A percentile compares a stretch with the other conserved stretches of the same genome.
These are phyloP conservation scores for Aspergillus panamensis DNA, from an alignment of 495 filamentous ascomycete species.

Conservation along the genomic window DNA sequence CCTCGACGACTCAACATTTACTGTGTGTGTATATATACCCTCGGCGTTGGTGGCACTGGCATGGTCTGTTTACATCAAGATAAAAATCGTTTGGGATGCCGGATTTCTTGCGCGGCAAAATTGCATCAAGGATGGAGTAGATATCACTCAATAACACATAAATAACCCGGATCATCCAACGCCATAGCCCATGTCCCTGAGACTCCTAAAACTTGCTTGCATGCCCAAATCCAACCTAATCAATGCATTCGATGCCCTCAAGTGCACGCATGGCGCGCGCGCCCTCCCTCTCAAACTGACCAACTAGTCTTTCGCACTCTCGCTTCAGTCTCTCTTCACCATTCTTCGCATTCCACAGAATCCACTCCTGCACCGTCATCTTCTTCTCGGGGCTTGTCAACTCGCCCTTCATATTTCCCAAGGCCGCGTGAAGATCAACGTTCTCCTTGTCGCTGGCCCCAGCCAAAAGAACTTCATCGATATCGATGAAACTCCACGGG, in stretches of 20 bases:
- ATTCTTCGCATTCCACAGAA: constrained; percentile 70
- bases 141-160: constrained; percentile 13
- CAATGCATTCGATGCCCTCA: constrained; percentile 65
- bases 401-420: constrained; percentile 49
- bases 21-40: constrained; percentile 11
- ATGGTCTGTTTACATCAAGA: not conserved
- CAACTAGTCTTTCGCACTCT: constrained; percentile 79
- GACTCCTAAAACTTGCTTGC: constrained; percentile 18
- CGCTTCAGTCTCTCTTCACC: constrained; percentile 73
- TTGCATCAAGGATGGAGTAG: constrained; percentile 10
- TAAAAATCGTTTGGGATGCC: constrained; percentile 14
- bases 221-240: constrained; percentile 29
- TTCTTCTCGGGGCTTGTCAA: constrained; percentile 75
- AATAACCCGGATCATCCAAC: constrained; percentile 26
- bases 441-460: constrained; percentile 53
- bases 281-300: constrained; percentile 78
- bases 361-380: constrained; percentile 94
- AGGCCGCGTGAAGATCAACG: constrained; percentile 40
- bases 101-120: constrained; percentile 16
- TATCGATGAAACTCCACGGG: constrained; percentile 72
- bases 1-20: not conserved
- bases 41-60: constrained; percentile 4
- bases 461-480: constrained; percentile 56
- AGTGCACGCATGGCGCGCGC: constrained; percentile 68
- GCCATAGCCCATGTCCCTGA: constrained; percentile 17